Base-by-base conservation (phyloP, 805 yeast genomes). In the Metschnikowia kunwiensis region DNA sequence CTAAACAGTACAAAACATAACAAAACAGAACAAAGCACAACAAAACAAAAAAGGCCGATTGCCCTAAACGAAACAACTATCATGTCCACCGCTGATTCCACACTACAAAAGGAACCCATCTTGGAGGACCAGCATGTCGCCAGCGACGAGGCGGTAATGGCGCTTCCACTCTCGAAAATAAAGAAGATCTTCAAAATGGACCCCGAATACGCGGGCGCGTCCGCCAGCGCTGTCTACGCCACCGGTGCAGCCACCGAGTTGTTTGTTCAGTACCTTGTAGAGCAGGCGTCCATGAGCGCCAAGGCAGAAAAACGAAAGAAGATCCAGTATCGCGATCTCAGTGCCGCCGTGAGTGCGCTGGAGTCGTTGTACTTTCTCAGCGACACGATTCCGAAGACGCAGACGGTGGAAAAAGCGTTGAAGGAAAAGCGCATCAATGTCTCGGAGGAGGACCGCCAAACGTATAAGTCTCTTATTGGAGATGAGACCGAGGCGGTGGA, bases 211-310 rank as follows among this genome's bases (percentile, higher is more conserved):
- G 60, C 70, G 5, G 74, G 80, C 2, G 78, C 86, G 2, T 77
- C 87, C 2, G 81, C 76, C 38, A 67, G 79, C 19, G 86, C 91
- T 0, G 85, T 81, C n/a, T 80, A 77, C 54, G 74, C 86, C 11
- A 68, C 85, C 5, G 86, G 86, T 2, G 70, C 82, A n/a, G 88
- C 93, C 7, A 78, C 91, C 0, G 93, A 85, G 50, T 60, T 82
- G 15, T 85, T 85, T 53, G 70, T 84, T 15, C 80, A 79, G 57
- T 75, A 78, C 51, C 68, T 84, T 42, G 72, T 85, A 1, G 86
- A 80, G 53, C 86, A 82, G 53, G 88, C 93, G 0, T 65, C 78
- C 5, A 58, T 80, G 38, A 65, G 70, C 15, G 84, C 94, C 21
- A 75, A 78, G 47, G 64, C 78, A 24, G 82, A 77, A 19, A 77